A percentile compares a stretch with the other conserved stretches of the same genome.
Conservation (phyloP, 139 green algal species). For the Deuterostichococcus epilithicus region DNA sequence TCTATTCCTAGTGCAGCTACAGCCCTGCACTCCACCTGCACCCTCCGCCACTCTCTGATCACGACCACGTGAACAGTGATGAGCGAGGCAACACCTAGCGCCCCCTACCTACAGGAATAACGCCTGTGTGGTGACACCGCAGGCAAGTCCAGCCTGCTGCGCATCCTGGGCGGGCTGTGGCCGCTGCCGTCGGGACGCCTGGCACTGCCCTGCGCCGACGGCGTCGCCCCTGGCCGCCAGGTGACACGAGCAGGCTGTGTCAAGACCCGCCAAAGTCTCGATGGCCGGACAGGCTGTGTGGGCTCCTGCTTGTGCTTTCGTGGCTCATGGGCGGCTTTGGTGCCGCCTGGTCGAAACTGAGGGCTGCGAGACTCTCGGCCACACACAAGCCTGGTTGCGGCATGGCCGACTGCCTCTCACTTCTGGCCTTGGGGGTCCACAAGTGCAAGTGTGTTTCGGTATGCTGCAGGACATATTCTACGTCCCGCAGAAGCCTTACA, state of each 20-base stretch:
- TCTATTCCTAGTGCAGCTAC: too few relatives aligned
- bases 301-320: too few relatives aligned
- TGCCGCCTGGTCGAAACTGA: too few relatives aligned
- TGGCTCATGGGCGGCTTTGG: too few relatives aligned
- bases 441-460: too few relatives aligned
- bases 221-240: constrained; percentile 4
- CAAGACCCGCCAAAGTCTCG: neutral
- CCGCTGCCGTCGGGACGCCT: constrained; percentile 37
- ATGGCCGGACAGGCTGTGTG: too few relatives aligned
- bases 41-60: too few relatives aligned
- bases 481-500: constrained; percentile 66
- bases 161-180: constrained; percentile 59
- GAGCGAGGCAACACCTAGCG: too few relatives aligned
- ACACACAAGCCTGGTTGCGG: neutral
- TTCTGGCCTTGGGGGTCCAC: neutral
- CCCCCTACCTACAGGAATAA: too few relatives aligned
- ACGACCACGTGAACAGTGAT: too few relatives aligned
- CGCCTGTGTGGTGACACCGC: neutral
- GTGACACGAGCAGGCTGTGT: neutral
- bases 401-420: neutral
- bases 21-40: too few relatives aligned
- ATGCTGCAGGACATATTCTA: constrained; percentile 43
- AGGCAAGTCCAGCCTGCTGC: constrained; percentile 51
- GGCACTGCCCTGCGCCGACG: neutral
- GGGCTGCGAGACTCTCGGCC: neutral